These are phyloP conservation scores for Henckelia pumila DNA, from an alignment of 257 asterid genomes.

Conservation along the genomic window DNA sequence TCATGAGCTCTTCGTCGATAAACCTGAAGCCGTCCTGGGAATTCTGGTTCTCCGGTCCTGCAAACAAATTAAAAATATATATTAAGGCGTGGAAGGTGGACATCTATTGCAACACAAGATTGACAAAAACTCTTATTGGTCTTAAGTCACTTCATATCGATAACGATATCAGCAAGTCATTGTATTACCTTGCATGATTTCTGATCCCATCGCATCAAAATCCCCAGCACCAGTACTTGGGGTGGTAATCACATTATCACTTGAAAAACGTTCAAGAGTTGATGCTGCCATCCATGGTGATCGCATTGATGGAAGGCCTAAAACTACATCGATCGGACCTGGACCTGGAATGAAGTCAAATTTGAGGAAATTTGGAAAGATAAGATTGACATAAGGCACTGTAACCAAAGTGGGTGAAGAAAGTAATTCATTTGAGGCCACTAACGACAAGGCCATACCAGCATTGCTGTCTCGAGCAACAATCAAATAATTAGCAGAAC, in stretches of 20 bases:
- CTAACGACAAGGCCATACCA: no score
- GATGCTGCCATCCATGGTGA: conserved; percentile 8
- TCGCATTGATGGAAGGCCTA: conserved; percentile 56
- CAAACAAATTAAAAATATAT: no score
- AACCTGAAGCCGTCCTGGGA: no score
- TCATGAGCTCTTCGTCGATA: no score
- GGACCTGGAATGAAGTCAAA: conserved; percentile 21
- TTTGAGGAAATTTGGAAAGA: conserved; percentile 10
- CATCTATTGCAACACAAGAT: neutral
- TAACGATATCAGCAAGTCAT: conserved; percentile 38
- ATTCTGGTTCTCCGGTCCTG: no score
- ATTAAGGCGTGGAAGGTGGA: no score
- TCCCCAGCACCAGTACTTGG: conserved; percentile 23
- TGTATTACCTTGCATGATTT: conserved; percentile 24
- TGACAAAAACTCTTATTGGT: neutral
- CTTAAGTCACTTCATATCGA: no score
- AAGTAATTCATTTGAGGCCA: no score
- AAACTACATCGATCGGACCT: neutral
- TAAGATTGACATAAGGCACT: no score
- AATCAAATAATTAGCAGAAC: no score
- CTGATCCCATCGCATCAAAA: conserved; percentile 20
- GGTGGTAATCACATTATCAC: conserved; percentile 22
- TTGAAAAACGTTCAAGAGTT: conserved; percentile 38
- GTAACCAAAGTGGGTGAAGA: no score
- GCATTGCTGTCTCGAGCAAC: no score